Base-by-base conservation (phyloP, 1,139 yeast genomes). In the Suhomyces panamericanus region DNA sequence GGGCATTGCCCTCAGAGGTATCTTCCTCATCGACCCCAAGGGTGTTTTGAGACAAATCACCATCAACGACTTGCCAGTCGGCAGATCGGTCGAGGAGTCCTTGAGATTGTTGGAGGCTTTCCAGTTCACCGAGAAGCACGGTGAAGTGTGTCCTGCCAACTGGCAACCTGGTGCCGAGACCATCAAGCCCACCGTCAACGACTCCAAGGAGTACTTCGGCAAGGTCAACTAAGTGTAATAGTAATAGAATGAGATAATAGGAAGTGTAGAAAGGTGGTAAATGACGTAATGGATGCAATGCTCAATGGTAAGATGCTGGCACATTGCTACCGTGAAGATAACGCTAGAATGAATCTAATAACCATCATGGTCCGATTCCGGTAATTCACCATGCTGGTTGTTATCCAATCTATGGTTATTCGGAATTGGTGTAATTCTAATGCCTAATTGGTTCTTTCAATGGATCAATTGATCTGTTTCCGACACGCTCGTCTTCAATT, bases 61-160 rank as follows among this genome's bases (percentile, higher is more conserved):
- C 75, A 80, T 91, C 80, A 91, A 93, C 80, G 97, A 93, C 72
- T 85, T 91, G 70, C 96, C 98, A 69, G 99, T 93, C 59, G 99
- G 99, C 72, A 90, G 99, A 82, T 87, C 89, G 63, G 98, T 91
- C 58, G 96, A 90, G 57, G 99, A 93, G 81, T 87, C 97, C 59
- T 80, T 88, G 68, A 90, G 99, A 86, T 84, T 93, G 70, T 83
- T 93, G 57, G 98, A 93, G 70, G 98, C 97, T 62, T 91, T 93
- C 96, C 95, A 91, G 80, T 90, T 93, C 89, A 86, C 96, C 64
- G 96, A 91, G 74, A 86, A 88, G 81, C 77, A 91, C 82, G 96
- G 98, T 76, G 96, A 93, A 76, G 98, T 93, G 59, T 88, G 96
- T 77, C 97, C 97, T 63, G 97, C 98, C 70, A 91, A 90, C 95